Evolutionary conservation across 495 filamentous ascomycete genomes (phyloP).

Genomic region (Penicillium longicatenatum): DNA sequence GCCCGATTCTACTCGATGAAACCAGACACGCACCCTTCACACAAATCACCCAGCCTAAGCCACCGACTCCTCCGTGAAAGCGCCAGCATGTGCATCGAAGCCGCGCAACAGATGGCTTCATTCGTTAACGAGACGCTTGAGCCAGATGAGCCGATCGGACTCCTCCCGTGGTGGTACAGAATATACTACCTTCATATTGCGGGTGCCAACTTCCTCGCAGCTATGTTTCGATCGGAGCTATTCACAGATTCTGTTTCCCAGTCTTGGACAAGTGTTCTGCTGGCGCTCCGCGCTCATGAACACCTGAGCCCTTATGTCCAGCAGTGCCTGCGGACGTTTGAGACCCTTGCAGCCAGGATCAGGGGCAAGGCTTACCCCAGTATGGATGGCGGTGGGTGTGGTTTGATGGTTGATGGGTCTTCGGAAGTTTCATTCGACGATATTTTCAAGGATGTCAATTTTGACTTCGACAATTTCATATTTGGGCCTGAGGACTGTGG

Average conservation of each 20-base stretch:
- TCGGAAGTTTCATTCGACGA: constrained; percentile 2
- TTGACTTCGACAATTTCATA: constrained; percentile 15
- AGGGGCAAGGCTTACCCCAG: not conserved
- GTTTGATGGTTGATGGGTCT: too few species aligned
- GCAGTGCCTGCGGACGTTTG: constrained; percentile 21
- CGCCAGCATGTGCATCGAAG: constrained; percentile 25
- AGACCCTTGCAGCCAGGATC: constrained; percentile 19
- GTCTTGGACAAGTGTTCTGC: constrained; percentile 18
- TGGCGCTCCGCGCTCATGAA: constrained; percentile 19
- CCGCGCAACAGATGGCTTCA: constrained; percentile 18
- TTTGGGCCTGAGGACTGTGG: constrained; percentile 7
- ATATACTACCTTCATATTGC: constrained; percentile 32
- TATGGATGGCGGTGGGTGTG: not conserved
- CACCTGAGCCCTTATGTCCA: constrained; percentile 20
- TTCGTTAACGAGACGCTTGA: constrained; percentile 21
- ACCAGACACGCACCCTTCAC: constrained; percentile 1
- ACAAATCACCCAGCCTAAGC: constrained; percentile 13
- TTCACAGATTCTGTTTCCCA: constrained; percentile 23
- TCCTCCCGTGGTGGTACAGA: constrained; percentile 28
- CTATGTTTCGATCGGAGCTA: constrained; percentile 23
- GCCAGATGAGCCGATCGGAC: constrained; percentile 16
- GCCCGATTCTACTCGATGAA: constrained; percentile 25
- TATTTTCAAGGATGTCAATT: constrained; percentile 12
- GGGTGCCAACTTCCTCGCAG: constrained; percentile 23
- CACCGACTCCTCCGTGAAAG: constrained; percentile 21